Conservation (phyloP, 768 basidiomycete species). For the Naganishia kalamii region DNA sequence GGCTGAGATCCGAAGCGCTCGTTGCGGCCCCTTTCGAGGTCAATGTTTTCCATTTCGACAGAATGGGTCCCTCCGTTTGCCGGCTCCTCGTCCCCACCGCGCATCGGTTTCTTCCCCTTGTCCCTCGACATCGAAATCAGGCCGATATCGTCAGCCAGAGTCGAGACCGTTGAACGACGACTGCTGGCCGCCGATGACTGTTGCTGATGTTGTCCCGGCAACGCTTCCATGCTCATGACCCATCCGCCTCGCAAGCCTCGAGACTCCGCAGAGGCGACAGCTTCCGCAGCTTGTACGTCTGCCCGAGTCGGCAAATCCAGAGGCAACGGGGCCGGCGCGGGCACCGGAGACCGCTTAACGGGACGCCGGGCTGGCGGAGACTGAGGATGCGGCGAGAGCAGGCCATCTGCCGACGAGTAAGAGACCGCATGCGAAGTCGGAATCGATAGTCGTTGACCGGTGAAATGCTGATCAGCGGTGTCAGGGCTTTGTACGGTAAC, state of each 20-base stretch:
- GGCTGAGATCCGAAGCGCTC: constrained; percentile 37
- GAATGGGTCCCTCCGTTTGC: background rate
- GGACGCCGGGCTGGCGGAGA: constrained; percentile 26
- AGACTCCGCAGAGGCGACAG: constrained; percentile 43
- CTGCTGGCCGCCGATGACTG: background rate
- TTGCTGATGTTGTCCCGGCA: background rate
- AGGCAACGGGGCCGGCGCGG: constrained; percentile 33
- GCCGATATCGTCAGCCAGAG: background rate
- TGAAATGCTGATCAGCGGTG: background rate
- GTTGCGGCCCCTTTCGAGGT: constrained; percentile 44
- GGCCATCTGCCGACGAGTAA: constrained; percentile 24
- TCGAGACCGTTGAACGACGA: constrained; percentile 13
- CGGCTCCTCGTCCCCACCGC: constrained; percentile 1
- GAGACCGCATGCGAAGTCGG: constrained; percentile 33
- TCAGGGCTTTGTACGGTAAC: background rate
- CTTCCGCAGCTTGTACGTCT: constrained; percentile 45
- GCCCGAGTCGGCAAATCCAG: constrained; percentile 47
- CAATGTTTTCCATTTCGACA: constrained; percentile 45
- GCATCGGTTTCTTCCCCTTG: constrained; percentile 13
- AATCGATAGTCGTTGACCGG: constrained; percentile 20
- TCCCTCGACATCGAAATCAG: background rate
- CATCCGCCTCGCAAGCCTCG: constrained; percentile 45
- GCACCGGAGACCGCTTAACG: constrained; percentile 3
- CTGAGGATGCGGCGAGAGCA: constrained; percentile 39
- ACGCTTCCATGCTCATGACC: constrained; percentile 39